phyloP scores from a whole-genome alignment of 1,284 basidiomycete genomes.

The Gymnopus androsaceus region DNA sequence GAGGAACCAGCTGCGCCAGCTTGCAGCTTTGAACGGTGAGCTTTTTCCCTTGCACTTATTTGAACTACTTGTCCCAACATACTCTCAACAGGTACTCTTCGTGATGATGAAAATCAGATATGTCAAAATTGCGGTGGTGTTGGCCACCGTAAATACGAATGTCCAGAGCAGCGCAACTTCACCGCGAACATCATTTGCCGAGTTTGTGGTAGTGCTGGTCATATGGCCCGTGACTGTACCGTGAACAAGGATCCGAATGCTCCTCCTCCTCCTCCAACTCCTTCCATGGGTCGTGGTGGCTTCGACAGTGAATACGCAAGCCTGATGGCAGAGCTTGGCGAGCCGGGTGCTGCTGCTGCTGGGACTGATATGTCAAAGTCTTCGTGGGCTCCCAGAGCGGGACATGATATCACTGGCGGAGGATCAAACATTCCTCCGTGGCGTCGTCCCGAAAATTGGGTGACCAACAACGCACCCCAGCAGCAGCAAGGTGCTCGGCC shows the following conservation, averaged over 20 bases:
- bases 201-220: slow-evolving; percentile 90
- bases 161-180: slow-evolving; percentile 94
- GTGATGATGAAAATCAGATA: slow-evolving; percentile 99
- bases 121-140: slow-evolving; percentile 97
- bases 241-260: slow-evolving; percentile 80
- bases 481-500: slow-evolving; percentile 55
- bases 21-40: slow-evolving; percentile 91
- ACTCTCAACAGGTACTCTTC: slow-evolving; percentile 65
- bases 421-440: slow-evolving; percentile 83
- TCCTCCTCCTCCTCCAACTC: slow-evolving; percentile 39
- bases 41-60: background rate
- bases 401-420: slow-evolving; percentile 75
- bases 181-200: slow-evolving; percentile 98
- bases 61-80: background rate
- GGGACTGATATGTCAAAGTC: slow-evolving; percentile 56
- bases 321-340: slow-evolving; percentile 97
- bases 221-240: slow-evolving; percentile 96
- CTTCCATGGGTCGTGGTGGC: slow-evolving; percentile 58
- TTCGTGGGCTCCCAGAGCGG: slow-evolving; percentile 62
- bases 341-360: slow-evolving; percentile 61
- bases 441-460: slow-evolving; percentile 85
- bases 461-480: slow-evolving; percentile 50
- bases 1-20: slow-evolving; percentile 96
- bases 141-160: slow-evolving; percentile 96
- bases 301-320: slow-evolving; percentile 98